Base-by-base conservation (phyloP, 768 basidiomycete genomes). In the Suillus decipiens region DNA sequence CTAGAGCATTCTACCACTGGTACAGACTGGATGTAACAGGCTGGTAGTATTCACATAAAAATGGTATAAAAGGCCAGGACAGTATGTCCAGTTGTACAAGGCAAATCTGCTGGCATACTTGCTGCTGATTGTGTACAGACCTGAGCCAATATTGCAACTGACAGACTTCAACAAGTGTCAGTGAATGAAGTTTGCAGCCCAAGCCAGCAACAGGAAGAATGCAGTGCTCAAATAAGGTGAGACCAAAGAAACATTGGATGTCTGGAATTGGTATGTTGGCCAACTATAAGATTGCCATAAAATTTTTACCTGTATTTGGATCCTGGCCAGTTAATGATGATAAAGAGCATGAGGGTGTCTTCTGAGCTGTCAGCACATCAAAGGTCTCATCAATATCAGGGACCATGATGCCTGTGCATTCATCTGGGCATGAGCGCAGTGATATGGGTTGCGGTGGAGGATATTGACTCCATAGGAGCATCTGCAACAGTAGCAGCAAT, bases 1-100 rank as follows among this genome's bases (percentile, higher is more conserved):
- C 24, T 48, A 1, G 37, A 28, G 43, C 1, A 57, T 41, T 42
- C 17, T 11, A 39, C 14, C 11, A 51, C 24, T 24, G 24, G 43
- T 10, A 75, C 84, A 41, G 51, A 90, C 89, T 93, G 82, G 28
- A 28, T 28, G 28, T 28, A 28, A 1, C 42, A 43, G 3, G 42
- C 19, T 19, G 28, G 28, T 28, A 43, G 42, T 43, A 43, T 19
- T 43, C 42, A 43, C 42, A 43, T 43, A n/a, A 42, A 42, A 42
- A 1, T 43, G 42, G 42, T 43, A 43, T 43, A 43, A n/a, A 43
- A 42, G 28, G 36, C 10, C 36, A 37, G 42, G 42, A 43, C 7
- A 19, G 42, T 43, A 43, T 43, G 1, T 9, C 42, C 17, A 43
- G 42, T 43, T 43, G 8, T 8, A 43, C 42, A 19, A 43, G 42